These are phyloP conservation scores for Termitomyces sp. DNA, from an alignment of 768 basidiomycete genomes.

Conservation along the genomic window DNA sequence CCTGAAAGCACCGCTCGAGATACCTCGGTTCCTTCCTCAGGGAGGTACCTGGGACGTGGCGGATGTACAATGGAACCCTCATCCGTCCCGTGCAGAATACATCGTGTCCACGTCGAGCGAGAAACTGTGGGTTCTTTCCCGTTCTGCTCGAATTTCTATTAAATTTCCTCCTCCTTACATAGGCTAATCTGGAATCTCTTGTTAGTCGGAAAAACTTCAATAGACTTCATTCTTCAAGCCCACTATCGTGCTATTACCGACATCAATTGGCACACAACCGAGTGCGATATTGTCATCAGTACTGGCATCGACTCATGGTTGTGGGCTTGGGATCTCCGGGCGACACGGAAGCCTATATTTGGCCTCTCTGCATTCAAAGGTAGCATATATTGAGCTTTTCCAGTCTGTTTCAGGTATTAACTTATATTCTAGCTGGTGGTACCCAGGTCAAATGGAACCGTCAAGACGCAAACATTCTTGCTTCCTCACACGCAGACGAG, in stretches of 20 bases:
- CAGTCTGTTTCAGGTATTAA: background rate
- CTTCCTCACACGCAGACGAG: constrained; percentile 83
- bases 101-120: constrained; percentile 87
- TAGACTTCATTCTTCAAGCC: constrained; percentile 80
- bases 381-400: constrained; percentile 10
- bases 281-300: constrained; percentile 83
- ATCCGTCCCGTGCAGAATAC: constrained; percentile 68
- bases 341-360: constrained; percentile 65
- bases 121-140: constrained; percentile 58
- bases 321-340: constrained; percentile 90
- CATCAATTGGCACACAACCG: constrained; percentile 92
- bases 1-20: constrained; percentile 78
- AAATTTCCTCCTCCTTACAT: background rate
- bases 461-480: constrained; percentile 79
- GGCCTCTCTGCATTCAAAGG: constrained; percentile 56
- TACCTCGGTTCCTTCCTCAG: constrained; percentile 93
- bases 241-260: constrained; percentile 97
- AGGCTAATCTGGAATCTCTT: constrained; percentile 95
- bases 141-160: background rate
- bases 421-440: constrained; percentile 59
- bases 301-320: constrained; percentile 94
- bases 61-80: constrained; percentile 92
- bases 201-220: constrained; percentile 67
- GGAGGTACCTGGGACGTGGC: constrained; percentile 96
- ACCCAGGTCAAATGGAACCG: constrained; percentile 99